Conservation (phyloP, 768 basidiomycete genomes). For the Coprinopsis strossmayeri region DNA sequence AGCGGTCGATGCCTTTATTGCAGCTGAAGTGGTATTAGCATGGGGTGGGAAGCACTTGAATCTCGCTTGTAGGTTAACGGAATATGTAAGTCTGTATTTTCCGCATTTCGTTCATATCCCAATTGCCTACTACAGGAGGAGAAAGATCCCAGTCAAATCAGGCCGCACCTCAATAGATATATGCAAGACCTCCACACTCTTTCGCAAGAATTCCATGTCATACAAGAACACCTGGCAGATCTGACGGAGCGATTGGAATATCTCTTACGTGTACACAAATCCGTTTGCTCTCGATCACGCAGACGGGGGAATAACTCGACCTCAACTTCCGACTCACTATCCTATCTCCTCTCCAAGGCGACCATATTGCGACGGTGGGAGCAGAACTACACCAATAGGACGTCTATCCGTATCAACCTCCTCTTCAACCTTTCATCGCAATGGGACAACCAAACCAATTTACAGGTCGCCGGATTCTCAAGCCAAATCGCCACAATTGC, state of each 20-base stretch:
- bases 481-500: constrained; percentile 16
- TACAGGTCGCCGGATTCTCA: constrained; percentile 15
- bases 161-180: neutral
- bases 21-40: constrained; percentile 4
- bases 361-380: constrained; percentile 12
- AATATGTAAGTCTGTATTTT: constrained; percentile 6
- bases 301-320: neutral
- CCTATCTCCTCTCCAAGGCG: constrained; percentile 11
- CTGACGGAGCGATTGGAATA: constrained; percentile 9
- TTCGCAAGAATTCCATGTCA: constrained; percentile 10
- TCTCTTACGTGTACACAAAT: neutral
- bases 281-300: neutral
- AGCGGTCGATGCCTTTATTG: constrained; percentile 11
- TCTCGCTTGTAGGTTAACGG: constrained; percentile 2
- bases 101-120: neutral
- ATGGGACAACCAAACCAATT: constrained; percentile 16
- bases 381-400: constrained; percentile 16
- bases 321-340: constrained; percentile 8
- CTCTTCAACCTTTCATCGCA: constrained; percentile 17
- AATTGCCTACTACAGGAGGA: neutral
- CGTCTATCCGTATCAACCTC: constrained; percentile 16
- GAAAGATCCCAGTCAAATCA: too few relatives aligned
- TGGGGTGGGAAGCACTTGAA: constrained; percentile 2
- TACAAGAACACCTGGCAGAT: constrained; percentile 10
- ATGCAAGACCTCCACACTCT: constrained; percentile 11